phyloP scores from a whole-genome alignment of 495 filamentous ascomycete species.

The Annulohypoxylon bovei region DNA sequence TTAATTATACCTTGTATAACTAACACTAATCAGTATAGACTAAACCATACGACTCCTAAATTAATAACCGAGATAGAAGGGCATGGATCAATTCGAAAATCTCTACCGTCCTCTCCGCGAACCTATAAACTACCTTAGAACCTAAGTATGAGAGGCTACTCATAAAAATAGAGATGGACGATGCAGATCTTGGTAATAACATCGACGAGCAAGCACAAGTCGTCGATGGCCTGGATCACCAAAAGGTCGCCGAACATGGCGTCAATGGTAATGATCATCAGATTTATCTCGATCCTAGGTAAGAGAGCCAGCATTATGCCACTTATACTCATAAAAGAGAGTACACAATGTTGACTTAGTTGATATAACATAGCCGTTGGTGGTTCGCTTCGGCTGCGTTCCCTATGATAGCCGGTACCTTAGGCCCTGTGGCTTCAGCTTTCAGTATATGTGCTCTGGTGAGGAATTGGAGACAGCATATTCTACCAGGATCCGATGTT shows the following conservation, averaged over 20 bases:
- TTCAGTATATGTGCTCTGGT: conserved; percentile 84
- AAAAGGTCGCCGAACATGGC: conserved; percentile 48
- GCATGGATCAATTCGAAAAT: conserved; percentile 12
- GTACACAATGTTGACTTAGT: neutral
- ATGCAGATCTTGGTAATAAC: conserved; percentile 65
- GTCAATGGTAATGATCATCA: conserved; percentile 45
- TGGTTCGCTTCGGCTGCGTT: conserved; percentile 88
- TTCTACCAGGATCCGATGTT: conserved; percentile 60
- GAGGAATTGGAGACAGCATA: conserved; percentile 74
- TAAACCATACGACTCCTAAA: neutral
- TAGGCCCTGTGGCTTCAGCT: conserved; percentile 82
- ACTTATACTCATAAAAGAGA: neutral
- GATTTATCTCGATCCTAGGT: conserved; percentile 66
- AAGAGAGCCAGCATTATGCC: neutral
- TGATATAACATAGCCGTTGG: conserved; percentile 66
- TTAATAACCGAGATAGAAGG: neutral
- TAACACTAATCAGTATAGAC: neutral
- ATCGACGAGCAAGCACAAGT: conserved; percentile 60
- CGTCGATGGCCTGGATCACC: conserved; percentile 52
- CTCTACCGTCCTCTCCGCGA: neutral
- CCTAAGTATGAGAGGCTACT: neutral
- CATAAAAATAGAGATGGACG: conserved; percentile 62
- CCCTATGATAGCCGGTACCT: conserved; percentile 82
- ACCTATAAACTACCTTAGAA: neutral
- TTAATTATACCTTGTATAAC: neutral